phyloP scores from a whole-genome alignment of 176 grass and related monocot species.

The Hordeum marinum region DNA sequence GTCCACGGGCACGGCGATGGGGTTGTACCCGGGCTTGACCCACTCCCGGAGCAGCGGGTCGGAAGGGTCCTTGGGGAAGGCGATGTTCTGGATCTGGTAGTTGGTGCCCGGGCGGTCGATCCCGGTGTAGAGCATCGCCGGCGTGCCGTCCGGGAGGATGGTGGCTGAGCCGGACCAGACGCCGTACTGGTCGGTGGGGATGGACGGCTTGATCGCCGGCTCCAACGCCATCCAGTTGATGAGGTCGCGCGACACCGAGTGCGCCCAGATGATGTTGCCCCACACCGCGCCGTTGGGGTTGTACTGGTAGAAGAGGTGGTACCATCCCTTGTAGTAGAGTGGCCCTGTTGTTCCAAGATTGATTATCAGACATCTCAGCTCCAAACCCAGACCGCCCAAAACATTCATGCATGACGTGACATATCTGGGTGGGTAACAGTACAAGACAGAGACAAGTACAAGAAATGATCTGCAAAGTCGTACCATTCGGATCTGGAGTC shows the following conservation, averaged over 20 bases:
- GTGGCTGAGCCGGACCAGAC: constrained; percentile 60
- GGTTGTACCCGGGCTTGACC: constrained; percentile 54
- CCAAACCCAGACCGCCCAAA: neutral
- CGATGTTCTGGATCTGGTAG: constrained; percentile 58
- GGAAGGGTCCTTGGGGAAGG: constrained; percentile 37
- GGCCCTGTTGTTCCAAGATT: constrained; percentile 23
- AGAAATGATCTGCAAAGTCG: constrained; percentile 14
- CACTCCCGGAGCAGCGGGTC: constrained; percentile 55
- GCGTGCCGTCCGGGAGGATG: constrained; percentile 28
- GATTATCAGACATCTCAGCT: neutral
- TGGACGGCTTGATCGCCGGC: constrained; percentile 38
- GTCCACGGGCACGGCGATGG: constrained; percentile 11
- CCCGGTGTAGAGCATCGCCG: constrained; percentile 44
- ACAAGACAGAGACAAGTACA: neutral
- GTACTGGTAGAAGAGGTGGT: constrained; percentile 55
- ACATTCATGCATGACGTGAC: no score
- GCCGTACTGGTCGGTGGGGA: constrained; percentile 31
- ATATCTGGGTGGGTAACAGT: neutral
- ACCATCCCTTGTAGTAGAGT: constrained; percentile 50
- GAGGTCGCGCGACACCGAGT: constrained; percentile 46
- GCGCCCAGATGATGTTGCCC: constrained; percentile 49
- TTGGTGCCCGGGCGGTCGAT: constrained; percentile 26
- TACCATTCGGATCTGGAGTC: constrained; percentile 68
- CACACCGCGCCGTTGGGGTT: constrained; percentile 35
- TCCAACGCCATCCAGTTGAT: constrained; percentile 60